Evolutionary conservation across 805 yeast genomes (phyloP), one percentile per base, ranked within the genome.

Genomic region (Diddensiella transvaalensis): DNA sequence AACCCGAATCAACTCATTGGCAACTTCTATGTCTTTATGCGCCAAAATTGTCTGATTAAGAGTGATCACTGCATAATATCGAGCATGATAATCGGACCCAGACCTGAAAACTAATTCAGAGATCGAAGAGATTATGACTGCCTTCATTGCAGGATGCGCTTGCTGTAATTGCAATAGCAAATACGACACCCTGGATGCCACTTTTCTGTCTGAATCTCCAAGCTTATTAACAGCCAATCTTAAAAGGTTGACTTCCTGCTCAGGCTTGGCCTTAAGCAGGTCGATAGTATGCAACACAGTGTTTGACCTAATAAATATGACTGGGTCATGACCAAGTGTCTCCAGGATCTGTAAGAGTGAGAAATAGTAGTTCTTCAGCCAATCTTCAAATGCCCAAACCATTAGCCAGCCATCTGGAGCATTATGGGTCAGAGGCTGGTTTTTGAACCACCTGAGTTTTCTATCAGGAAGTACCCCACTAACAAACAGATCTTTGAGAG

Each of bases 131-230:
- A 84, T 77, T 35, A 93, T 74, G 49, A 91, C 80, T 46, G 78
- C 70, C 66, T 89, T 91, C 98, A 93, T 93, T 43, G 93, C 93
- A 17, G 99, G 99, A 65, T 93, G 99, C 3, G 82, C 84, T 65
- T 87, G 95, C 65, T 93, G 86, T 37, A 89, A 69, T 59, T 84
- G 83, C 54, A 90, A 73, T 40, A 93, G 70, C 54, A 83, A 82
- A 65, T 79, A 87, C 3, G 97, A 89, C 1, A 95, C 80, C 62
- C 87, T 87, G 0, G 98, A 85, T 1, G 95, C 80, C 3, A 93
- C 96, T 63, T 88, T 88, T 53, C 87, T 85, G 54, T 91, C 96
- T 39, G 78, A 77, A 64, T 93, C 99, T 69, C 99, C 99, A 32
- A 93, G 74, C 65, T 93, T 93, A 66, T 93, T 93, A 40, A 89